phyloP scores from a whole-genome alignment of 257 asterid species.

The Knoxia roxburghii region DNA sequence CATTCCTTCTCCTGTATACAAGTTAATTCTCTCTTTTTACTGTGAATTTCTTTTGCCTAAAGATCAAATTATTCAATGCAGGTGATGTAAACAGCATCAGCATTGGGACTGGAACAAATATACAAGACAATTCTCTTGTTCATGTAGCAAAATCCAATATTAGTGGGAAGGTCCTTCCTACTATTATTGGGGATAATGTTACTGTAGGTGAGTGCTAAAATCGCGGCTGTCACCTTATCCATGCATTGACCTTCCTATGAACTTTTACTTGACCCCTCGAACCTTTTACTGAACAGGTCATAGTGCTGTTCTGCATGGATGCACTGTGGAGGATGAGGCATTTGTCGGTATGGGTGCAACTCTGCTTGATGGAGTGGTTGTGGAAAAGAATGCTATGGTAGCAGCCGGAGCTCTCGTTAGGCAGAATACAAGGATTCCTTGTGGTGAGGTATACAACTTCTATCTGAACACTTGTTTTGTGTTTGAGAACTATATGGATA shows the following conservation, averaged over 20 bases:
- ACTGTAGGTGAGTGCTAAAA: slow-evolving; percentile 67
- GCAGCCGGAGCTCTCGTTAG: slow-evolving; percentile 99
- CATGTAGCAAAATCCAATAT: slow-evolving; percentile 95
- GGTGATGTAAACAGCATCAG: slow-evolving; percentile 85
- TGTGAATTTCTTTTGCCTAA: slow-evolving; percentile 8
- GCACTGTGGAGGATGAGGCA: slow-evolving; percentile 91
- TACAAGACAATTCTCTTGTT: slow-evolving; percentile 88
- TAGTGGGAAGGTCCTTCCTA: slow-evolving; percentile 83
- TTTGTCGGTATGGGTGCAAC: slow-evolving; percentile 96
- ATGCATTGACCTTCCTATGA: slow-evolving; percentile 4
- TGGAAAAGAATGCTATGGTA: slow-evolving; percentile 94
- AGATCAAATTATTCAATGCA: slow-evolving; percentile 21
- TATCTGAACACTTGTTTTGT: background rate
- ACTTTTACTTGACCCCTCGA: slow-evolving; percentile 10
- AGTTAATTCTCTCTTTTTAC: background rate
- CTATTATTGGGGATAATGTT: slow-evolving; percentile 71
- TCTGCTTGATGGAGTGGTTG: slow-evolving; percentile 87
- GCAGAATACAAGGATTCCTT: slow-evolving; percentile 79
- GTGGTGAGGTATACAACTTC: slow-evolving; percentile 59
- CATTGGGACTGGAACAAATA: slow-evolving; percentile 86
- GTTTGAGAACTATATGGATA: slow-evolving; percentile 1
- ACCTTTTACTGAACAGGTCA: slow-evolving; percentile 53
- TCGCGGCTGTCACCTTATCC: slow-evolving; percentile 1
- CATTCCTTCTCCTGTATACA: background rate
- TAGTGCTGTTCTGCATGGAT: slow-evolving; percentile 87